A percentile compares a stretch with the other conserved stretches of the same genome.
phyloP scores from a whole-genome alignment of 2,329 filamentous ascomycete genomes.

The Xylaria sp. region DNA sequence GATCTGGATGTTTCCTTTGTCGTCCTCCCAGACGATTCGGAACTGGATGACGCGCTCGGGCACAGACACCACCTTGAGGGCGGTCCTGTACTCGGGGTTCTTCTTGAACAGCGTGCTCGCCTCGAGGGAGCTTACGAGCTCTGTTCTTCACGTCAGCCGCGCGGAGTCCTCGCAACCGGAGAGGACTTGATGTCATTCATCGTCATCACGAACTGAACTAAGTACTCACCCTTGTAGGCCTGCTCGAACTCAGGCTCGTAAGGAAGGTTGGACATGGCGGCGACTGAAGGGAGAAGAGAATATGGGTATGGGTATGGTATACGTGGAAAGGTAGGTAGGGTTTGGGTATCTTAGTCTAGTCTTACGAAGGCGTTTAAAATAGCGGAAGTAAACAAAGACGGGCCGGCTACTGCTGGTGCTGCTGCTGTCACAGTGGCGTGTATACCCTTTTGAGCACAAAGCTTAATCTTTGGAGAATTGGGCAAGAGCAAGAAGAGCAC shows the following conservation, averaged over 20 bases:
- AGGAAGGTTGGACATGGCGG: slow-evolving; percentile 77
- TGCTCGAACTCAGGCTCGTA: slow-evolving; percentile 97
- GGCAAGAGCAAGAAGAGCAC: not conserved
- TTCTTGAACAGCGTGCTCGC: slow-evolving; percentile 90
- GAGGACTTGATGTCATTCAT: not conserved
- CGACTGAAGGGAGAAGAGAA: not conserved
- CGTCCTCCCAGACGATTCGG: slow-evolving; percentile 95
- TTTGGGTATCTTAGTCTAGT: slow-evolving; percentile 17
- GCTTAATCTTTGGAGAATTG: slow-evolving; percentile 4
- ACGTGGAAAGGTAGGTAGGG: not conserved
- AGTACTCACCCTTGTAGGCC: slow-evolving; percentile 81
- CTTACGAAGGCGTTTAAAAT: too few species aligned
- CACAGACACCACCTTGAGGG: slow-evolving; percentile 83
- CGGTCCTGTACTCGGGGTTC: slow-evolving; percentile 92
- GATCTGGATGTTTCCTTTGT: slow-evolving; percentile 84
- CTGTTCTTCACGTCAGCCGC: slow-evolving; percentile 49
- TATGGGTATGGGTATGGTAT: slow-evolving; percentile 3
- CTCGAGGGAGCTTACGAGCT: slow-evolving; percentile 93
- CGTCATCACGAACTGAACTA: too few species aligned
- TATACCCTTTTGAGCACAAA: not conserved
- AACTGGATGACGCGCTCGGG: slow-evolving; percentile 97
- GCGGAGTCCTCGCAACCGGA: not conserved
- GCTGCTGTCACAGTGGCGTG: not conserved
- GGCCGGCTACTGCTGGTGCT: too few species aligned
- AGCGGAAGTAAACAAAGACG: not conserved